Conservation (phyloP, 441 rosid species). For the Cnidoscolus chayamansa region DNA sequence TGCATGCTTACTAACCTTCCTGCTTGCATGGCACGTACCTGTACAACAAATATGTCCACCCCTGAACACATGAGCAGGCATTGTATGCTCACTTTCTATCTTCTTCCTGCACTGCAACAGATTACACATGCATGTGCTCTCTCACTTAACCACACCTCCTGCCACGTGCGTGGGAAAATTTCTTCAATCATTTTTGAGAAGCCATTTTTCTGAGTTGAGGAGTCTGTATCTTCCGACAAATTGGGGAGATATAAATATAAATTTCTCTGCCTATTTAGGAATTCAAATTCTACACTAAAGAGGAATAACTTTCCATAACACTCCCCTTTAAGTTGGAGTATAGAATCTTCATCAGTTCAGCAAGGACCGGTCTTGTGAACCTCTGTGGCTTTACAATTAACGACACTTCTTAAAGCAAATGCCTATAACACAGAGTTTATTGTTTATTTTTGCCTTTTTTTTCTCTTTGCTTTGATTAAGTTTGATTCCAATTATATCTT, state of each 20-base stretch:
- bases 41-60: not conserved
- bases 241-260: too few relatives aligned
- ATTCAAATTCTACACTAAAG: too few relatives aligned
- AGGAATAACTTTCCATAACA: too few relatives aligned
- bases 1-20: not conserved
- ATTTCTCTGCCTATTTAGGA: too few relatives aligned
- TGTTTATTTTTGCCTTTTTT: not conserved
- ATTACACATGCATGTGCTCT: not conserved
- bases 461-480: slow-evolving; percentile 13
- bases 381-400: not conserved
- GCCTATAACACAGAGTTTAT: not conserved
- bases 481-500: slow-evolving; percentile 19
- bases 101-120: not conserved
- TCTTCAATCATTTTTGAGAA: not conserved
- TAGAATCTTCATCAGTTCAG: not conserved
- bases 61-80: not conserved
- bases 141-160: too few relatives aligned
- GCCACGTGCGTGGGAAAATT: not conserved
- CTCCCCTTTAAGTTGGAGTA: too few relatives aligned
- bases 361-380: not conserved
- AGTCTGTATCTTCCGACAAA: too few relatives aligned
- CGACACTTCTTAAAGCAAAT: not conserved
- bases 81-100: not conserved
- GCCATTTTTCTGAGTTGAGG: too few relatives aligned
- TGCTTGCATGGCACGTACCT: not conserved